Evolutionary conservation across 2,329 filamentous ascomycete species (phyloP).

Genomic region (Bipolaris zeicola): DNA sequence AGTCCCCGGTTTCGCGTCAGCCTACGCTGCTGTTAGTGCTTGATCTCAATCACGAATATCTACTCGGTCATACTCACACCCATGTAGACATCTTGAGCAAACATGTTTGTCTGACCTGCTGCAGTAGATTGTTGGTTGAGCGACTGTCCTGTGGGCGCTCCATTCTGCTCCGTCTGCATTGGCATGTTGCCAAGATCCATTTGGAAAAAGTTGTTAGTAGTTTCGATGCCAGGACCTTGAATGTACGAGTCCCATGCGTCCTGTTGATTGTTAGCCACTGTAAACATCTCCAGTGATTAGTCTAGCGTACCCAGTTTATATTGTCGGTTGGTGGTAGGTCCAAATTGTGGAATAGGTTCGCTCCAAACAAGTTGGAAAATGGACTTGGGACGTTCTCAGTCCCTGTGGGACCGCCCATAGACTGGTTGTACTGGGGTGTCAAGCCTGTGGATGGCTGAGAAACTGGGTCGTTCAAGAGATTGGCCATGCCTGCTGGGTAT

Average conservation of each 20-base stretch:
- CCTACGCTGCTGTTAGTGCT: slow-evolving; percentile 17
- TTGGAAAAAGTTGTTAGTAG: slow-evolving; percentile 51
- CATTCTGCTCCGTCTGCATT: slow-evolving; percentile 37
- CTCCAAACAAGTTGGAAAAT: slow-evolving; percentile 62
- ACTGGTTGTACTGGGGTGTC: slow-evolving; percentile 45
- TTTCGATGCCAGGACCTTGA: slow-evolving; percentile 60
- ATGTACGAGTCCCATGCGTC: slow-evolving; percentile 73
- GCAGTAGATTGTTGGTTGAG: slow-evolving; percentile 20
- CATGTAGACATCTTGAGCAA: slow-evolving; percentile 48
- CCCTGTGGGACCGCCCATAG: slow-evolving; percentile 31
- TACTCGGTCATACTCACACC: slow-evolving; percentile 37
- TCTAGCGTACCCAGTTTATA: slow-evolving; percentile 65
- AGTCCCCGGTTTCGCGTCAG: slow-evolving; percentile 32
- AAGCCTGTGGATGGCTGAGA: slow-evolving; percentile 39
- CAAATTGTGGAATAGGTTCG: slow-evolving; percentile 57
- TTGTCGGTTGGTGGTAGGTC: slow-evolving; percentile 59
- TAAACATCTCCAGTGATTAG: background rate
- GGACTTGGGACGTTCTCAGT: slow-evolving; percentile 56
- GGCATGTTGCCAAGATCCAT: slow-evolving; percentile 48
- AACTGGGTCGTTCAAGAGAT: slow-evolving; percentile 45
- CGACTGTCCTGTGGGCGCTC: slow-evolving; percentile 23
- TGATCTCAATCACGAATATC: too few species aligned
- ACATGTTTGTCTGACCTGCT: slow-evolving; percentile 36
- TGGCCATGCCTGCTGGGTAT: slow-evolving; percentile 48
- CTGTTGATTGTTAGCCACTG: slow-evolving; percentile 22